Conservation (phyloP, 1,284 basidiomycete genomes). For the Microbotryum lychnidis-dioicae region DNA sequence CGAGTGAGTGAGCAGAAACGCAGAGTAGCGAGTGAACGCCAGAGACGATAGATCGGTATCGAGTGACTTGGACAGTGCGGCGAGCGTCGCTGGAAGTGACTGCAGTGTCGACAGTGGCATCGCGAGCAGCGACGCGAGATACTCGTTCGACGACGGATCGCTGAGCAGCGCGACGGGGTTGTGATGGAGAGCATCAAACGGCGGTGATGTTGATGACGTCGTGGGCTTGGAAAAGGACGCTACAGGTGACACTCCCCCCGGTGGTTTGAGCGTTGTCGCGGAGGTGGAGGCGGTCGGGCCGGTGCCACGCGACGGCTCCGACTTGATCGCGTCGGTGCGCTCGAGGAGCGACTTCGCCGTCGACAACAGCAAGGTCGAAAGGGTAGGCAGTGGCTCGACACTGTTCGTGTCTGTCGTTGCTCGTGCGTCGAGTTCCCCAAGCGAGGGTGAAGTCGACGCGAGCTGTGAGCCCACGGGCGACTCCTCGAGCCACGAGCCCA, state of each 20-base stretch:
- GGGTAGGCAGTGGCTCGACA: conserved; percentile 15
- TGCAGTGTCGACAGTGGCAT: conserved; percentile 22
- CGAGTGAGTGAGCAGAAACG: conserved; percentile 28
- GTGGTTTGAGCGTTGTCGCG: no score
- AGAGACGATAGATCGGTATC: conserved; percentile 29
- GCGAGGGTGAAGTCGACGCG: no score
- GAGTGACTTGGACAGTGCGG: conserved; percentile 19
- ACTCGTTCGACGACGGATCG: conserved; percentile 7
- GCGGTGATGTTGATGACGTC: not conserved
- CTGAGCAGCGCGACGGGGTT: conserved; percentile 6
- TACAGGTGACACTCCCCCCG: no score
- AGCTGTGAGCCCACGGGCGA: not conserved
- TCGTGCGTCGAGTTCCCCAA: not conserved
- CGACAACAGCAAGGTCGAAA: conserved; percentile 22
- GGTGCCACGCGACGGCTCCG: not conserved
- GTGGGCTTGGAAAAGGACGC: not conserved
- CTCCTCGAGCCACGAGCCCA: conserved; percentile 1
- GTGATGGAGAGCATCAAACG: not conserved
- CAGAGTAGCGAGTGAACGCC: conserved; percentile 30
- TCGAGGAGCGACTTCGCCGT: conserved; percentile 19
- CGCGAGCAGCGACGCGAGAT: conserved; percentile 25
- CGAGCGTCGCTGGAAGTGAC: conserved; percentile 17
- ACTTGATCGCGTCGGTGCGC: conserved; percentile 1
- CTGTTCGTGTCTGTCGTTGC: not conserved
- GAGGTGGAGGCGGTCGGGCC: no score